Percentiles rank a stretch among this genome's conserved stretches.
These are phyloP conservation scores for Colletotrichum graminicola DNA, from an alignment of 2,329 filamentous ascomycete genomes.

Conservation along the genomic window DNA sequence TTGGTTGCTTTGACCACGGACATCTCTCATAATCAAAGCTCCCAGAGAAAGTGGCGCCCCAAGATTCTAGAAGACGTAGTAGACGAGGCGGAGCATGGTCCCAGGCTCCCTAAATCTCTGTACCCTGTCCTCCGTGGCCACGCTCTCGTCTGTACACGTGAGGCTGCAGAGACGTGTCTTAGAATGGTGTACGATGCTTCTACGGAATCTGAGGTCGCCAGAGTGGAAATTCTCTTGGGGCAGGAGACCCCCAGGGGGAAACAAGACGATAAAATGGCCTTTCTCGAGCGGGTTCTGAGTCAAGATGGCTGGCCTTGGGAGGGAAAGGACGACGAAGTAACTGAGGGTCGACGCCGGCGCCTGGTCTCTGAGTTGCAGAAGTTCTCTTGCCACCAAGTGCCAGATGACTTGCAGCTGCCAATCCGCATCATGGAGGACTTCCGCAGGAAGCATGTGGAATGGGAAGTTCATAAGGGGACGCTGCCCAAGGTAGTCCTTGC, in stretches of 20 bases:
- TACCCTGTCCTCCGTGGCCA: conserved; percentile 51
- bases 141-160: conserved; percentile 53
- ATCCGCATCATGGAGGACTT: conserved; percentile 46
- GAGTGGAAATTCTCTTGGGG: conserved; percentile 25
- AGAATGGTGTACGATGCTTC: conserved; percentile 37
- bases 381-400: conserved; percentile 51
- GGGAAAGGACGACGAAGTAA: conserved; percentile 8
- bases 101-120: conserved; percentile 43
- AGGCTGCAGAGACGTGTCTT: conserved; percentile 55
- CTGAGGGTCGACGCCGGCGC: conserved; percentile 9
- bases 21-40: conserved; percentile 51
- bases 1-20: conserved; percentile 56
- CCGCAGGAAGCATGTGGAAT: conserved; percentile 43
- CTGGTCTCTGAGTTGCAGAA: conserved; percentile 49
- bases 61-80: conserved; percentile 37
- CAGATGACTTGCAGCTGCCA: conserved; percentile 51
- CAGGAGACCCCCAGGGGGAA: conserved; percentile 22
- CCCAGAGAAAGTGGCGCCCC: conserved; percentile 50
- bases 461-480: conserved; percentile 38
- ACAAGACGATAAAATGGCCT: conserved; percentile 28
- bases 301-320: conserved; percentile 19
- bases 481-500: conserved; percentile 50
- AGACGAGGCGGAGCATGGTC: conserved; percentile 42
- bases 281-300: conserved; percentile 13
- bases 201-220: conserved; percentile 31